Evolutionary conservation across 1,284 basidiomycete species (phyloP).

Genomic region (Mycena citricolor): DNA sequence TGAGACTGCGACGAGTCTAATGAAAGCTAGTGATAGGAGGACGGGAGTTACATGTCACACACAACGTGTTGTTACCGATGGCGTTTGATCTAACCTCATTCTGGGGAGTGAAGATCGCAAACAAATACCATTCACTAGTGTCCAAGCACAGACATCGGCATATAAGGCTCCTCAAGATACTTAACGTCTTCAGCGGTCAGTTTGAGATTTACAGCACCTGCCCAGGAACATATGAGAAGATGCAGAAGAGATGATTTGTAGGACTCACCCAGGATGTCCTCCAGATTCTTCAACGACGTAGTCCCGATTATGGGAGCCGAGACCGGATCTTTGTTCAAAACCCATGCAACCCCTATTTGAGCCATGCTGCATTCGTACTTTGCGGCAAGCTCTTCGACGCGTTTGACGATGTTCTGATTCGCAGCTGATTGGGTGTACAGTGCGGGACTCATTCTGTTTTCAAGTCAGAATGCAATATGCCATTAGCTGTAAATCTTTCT

Average conservation of each 20-base stretch:
- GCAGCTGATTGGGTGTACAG: slow-evolving; percentile 28
- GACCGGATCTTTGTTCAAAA: slow-evolving; percentile 42
- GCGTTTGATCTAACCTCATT: no score
- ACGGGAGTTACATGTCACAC: no score
- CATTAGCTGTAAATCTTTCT: no score
- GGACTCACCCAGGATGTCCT: slow-evolving; percentile 44
- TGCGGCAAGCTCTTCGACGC: slow-evolving; percentile 52
- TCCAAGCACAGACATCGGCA: slow-evolving; percentile 32
- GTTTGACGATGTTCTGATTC: slow-evolving; percentile 34
- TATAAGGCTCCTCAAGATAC: slow-evolving; percentile 42
- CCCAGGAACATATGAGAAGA: background rate
- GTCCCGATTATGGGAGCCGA: slow-evolving; percentile 56
- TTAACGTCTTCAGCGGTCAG: slow-evolving; percentile 46
- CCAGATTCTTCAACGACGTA: slow-evolving; percentile 48
- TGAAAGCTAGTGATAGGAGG: no score
- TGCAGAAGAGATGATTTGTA: background rate
- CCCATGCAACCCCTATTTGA: slow-evolving; percentile 57
- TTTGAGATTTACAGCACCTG: slow-evolving; percentile 35
- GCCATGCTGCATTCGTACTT: slow-evolving; percentile 55
- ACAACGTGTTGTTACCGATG: no score
- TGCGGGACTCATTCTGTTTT: slow-evolving; percentile 26
- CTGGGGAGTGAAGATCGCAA: no score
- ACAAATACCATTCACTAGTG: no score
- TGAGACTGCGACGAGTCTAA: no score
- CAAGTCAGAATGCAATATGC: no score